phyloP scores from a whole-genome alignment of 371 early-diverging fungal genomes.

The Zopfochytrium polystomum region DNA sequence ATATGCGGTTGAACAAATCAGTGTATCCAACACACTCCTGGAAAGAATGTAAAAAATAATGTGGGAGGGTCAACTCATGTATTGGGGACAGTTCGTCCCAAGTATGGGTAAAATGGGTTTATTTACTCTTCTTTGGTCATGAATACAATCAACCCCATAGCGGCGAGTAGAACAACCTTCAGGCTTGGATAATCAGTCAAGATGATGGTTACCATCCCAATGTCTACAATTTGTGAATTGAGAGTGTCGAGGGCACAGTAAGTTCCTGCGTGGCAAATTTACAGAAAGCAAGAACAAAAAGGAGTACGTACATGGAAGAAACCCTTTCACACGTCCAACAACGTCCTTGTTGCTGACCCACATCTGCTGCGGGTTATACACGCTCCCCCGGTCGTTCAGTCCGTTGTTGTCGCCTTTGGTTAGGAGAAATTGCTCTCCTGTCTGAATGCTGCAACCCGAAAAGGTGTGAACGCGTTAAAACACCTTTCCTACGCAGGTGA shows the following conservation, averaged over 20 bases:
- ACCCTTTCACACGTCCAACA: slow-evolving; percentile 86
- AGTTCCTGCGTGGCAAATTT: background rate
- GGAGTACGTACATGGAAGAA: slow-evolving; percentile 24
- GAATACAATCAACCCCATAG: slow-evolving; percentile 72
- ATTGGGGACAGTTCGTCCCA: background rate
- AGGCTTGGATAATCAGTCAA: slow-evolving; percentile 94
- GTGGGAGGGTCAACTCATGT: background rate
- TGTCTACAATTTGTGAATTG: slow-evolving; percentile 65
- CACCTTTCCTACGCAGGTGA: too few relatives aligned
- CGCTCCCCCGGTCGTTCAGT: slow-evolving; percentile 89
- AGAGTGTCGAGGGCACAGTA: background rate
- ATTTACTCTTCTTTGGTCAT: slow-evolving; percentile 55
- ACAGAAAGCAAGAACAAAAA: background rate
- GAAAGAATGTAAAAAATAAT: background rate
- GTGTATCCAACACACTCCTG: too few relatives aligned
- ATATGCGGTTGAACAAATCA: too few relatives aligned
- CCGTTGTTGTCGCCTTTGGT: slow-evolving; percentile 99
- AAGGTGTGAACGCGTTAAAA: background rate
- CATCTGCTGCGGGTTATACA: slow-evolving; percentile 85
- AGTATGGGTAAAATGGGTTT: slow-evolving; percentile 3
- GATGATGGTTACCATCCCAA: slow-evolving; percentile 95
- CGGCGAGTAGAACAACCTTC: slow-evolving; percentile 75
- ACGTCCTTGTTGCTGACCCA: slow-evolving; percentile 87
- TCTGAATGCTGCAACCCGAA: slow-evolving; percentile 19
- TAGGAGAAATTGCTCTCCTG: slow-evolving; percentile 74